Percentiles rank a stretch among this genome's conserved stretches.
Conservation (phyloP, 768 basidiomycete species). For the Galerina sulciceps region DNA sequence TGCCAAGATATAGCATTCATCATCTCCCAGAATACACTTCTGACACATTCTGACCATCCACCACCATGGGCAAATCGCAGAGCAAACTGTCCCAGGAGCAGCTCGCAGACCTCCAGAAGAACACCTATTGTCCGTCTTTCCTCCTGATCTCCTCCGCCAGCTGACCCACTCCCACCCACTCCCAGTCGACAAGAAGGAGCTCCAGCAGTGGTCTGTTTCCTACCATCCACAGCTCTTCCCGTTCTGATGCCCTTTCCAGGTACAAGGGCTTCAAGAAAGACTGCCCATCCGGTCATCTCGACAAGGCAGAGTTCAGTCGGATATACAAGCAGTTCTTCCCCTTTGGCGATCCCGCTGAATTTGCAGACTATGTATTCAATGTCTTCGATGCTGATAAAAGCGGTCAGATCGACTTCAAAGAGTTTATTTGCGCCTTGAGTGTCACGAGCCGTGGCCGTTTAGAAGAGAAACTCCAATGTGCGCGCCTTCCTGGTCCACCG, state of each 20-base stretch:
- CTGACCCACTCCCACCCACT: conserved; percentile 11
- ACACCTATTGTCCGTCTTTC: conserved; percentile 84
- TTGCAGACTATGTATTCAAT: conserved; percentile 98
- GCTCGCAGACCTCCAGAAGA: conserved; percentile 93
- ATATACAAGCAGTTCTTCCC: conserved; percentile 99
- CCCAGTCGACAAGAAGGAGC: conserved; percentile 93
- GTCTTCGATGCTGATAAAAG: conserved; percentile 96
- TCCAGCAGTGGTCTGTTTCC: conserved; percentile 81
- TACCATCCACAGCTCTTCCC: conserved; percentile 16
- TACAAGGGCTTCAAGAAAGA: conserved; percentile 99
- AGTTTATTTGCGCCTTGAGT: conserved; percentile 97
- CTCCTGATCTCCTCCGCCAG: conserved; percentile 14
- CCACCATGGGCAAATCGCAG: conserved; percentile 95
- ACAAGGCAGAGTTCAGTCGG: conserved; percentile 93
- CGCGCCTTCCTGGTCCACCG: conserved; percentile 32
- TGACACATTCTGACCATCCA: no score
- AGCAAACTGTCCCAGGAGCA: conserved; percentile 95
- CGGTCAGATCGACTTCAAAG: conserved; percentile 98
- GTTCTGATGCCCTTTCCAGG: conserved; percentile 48
- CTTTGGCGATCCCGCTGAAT: conserved; percentile 95
- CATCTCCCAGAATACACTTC: conserved; percentile 23
- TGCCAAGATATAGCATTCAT: conserved; percentile 19
- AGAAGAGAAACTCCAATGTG: conserved; percentile 98
- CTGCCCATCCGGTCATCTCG: conserved; percentile 95
- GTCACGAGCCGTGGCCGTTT: conserved; percentile 91